Base-by-base conservation (phyloP, 345 rosid species). In the Gossypium arboreum region DNA sequence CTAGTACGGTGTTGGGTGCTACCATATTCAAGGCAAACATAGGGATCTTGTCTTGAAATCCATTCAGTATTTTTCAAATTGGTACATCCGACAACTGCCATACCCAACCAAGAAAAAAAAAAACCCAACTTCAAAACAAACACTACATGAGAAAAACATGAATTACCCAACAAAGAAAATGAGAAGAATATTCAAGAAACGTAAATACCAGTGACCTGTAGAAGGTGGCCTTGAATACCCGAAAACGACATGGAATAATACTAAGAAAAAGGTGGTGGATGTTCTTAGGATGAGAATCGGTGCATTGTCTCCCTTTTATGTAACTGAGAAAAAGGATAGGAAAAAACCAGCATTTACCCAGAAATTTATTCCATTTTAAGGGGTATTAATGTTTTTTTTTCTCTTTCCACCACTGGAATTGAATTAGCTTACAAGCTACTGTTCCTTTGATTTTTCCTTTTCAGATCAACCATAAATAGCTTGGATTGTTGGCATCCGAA, bases 31-130 rank as follows among this genome's bases (percentile, higher is more conserved):
- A 91, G 27, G 25, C 83, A 81, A 54, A 88, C 94, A 59, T 86
- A 91, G 0, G 94, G 94, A 77, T 91, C 94, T 82, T 88, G 97
- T 74, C 87, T 85, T 2, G 89, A 83, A 74, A 91, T 58, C 94
- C 92, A 91, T 75, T 91, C 97, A 12, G 86, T 91, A 71, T 91
- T 94, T 50, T 83, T 88, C 88, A 91, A 73, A 79, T 85, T 88
- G 67, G 74, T 75, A 25, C 97, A 91, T 16, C 87, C 91, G 50
- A 88, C 87, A 73, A 89, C 92, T 89, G 72, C 60, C 71, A 41
- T 10, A 48, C 2, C 5, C 68, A 68, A 68, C 34, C 29, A 67
- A 2, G 29, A 71, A 41, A 25, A 8, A 17, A 11, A 3, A 12
- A 25, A 6, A 4, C 3, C 3, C 22, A 71, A 79, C 44, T 55